Evolutionary conservation across 257 asterid genomes (phyloP).

Genomic region (Solanum tarapatanum): DNA sequence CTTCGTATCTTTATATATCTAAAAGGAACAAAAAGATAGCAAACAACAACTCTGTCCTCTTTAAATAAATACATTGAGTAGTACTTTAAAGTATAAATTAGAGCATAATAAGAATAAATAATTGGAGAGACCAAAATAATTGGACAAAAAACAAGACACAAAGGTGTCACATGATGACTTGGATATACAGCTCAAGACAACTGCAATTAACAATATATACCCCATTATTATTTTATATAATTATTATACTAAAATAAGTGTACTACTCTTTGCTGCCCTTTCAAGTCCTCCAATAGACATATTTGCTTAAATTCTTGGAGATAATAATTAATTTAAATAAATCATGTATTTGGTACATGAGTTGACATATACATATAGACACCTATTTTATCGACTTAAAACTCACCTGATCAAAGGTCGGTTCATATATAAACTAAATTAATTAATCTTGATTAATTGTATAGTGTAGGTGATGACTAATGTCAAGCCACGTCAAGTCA

Average conservation of each 20-base stretch:
- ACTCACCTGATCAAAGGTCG: not conserved
- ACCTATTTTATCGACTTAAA: not conserved
- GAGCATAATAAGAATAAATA: not conserved
- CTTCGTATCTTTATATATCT: not conserved
- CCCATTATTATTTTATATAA: not conserved
- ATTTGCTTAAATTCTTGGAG: not conserved
- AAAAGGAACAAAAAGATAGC: not conserved
- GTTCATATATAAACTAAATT: not conserved
- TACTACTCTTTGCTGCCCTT: not conserved
- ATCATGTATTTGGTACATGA: not conserved
- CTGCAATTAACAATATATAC: not conserved
- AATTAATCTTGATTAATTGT: not conserved
- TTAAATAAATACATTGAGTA: not conserved
- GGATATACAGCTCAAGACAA: not conserved
- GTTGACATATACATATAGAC: not conserved
- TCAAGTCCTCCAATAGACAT: not conserved
- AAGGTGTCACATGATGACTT: not conserved
- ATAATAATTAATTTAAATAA: not conserved
- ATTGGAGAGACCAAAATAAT: not conserved
- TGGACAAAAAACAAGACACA: not conserved
- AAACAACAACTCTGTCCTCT: not conserved
- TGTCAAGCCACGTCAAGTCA: not conserved
- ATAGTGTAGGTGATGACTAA: not conserved
- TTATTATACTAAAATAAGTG: not conserved
- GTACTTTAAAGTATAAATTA: not conserved